These are phyloP conservation scores for Stachybotrys chartarum DNA, from an alignment of 2,329 filamentous ascomycete species.

Conservation along the genomic window DNA sequence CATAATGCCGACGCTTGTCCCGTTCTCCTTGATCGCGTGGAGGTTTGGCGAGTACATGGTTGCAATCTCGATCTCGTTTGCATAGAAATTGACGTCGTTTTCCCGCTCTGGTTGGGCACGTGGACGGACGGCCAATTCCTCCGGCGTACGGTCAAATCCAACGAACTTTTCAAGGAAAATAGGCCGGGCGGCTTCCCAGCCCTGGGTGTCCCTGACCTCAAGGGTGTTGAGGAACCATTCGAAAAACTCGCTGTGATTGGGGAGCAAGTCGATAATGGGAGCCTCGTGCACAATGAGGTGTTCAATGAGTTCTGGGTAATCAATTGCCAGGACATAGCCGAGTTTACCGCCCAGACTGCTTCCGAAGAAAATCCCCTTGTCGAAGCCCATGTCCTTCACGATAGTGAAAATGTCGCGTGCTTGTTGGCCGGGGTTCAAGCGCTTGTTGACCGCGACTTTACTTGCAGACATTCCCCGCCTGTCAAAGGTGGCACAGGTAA, in stretches of 20 bases:
- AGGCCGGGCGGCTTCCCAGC: slow-evolving; percentile 9
- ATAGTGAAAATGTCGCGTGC: slow-evolving; percentile 20
- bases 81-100: slow-evolving; percentile 19
- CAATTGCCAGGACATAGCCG: slow-evolving; percentile 20
- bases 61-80: slow-evolving; percentile 16
- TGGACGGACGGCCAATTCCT: slow-evolving; percentile 8
- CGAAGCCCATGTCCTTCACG: slow-evolving; percentile 17
- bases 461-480: slow-evolving; percentile 24
- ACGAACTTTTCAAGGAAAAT: slow-evolving; percentile 12
- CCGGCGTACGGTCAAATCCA: slow-evolving; percentile 16
- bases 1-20: slow-evolving; percentile 20
- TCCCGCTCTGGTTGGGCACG: slow-evolving; percentile 8
- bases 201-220: slow-evolving; percentile 12
- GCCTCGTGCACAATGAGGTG: slow-evolving; percentile 23
- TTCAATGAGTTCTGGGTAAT: slow-evolving; percentile 19
- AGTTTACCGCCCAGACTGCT: slow-evolving; percentile 22
- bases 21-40: slow-evolving; percentile 14
- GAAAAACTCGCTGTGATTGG: slow-evolving; percentile 13
- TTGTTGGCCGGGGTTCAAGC: slow-evolving; percentile 19
- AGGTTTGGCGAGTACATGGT: slow-evolving; percentile 16
- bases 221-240: slow-evolving; percentile 14
- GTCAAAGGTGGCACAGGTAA: slow-evolving; percentile 23
- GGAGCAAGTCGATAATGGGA: slow-evolving; percentile 15
- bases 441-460: slow-evolving; percentile 12
- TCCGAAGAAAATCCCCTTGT: slow-evolving; percentile 18